Conservation (phyloP, 164 flowering plant species). For the Vitis amurensis region DNA sequence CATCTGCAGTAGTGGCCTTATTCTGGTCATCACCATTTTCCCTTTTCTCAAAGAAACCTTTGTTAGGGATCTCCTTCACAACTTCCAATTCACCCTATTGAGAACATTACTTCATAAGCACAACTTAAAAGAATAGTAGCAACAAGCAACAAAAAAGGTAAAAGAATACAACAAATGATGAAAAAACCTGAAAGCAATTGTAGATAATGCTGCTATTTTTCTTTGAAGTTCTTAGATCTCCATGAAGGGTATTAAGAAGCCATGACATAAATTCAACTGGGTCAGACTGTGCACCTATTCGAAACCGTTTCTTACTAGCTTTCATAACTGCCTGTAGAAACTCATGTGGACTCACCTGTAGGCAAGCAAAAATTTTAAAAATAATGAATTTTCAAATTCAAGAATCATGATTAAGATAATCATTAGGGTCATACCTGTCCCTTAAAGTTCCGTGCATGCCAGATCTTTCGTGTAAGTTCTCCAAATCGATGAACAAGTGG, state of each 20-base stretch:
- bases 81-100: constrained; percentile 90
- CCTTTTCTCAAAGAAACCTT: constrained; percentile 45
- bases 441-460: constrained; percentile 97
- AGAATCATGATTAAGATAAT: not conserved
- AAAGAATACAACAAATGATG: not conserved
- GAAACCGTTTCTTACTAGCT: constrained; percentile 85
- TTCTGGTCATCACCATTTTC: constrained; percentile 50
- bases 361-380: not conserved
- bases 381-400: not conserved
- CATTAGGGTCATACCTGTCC: constrained; percentile 69
- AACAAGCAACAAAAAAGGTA: not conserved
- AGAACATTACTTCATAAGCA: constrained; percentile 9
- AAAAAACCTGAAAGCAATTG: constrained; percentile 85
- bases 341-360: constrained; percentile 96
- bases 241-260: constrained; percentile 91
- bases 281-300: constrained; percentile 88
- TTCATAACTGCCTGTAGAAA: constrained; percentile 97
- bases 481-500: constrained; percentile 97
- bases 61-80: constrained; percentile 67
- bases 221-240: constrained; percentile 68
- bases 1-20: constrained; percentile 25
- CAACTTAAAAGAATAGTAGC: not conserved
- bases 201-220: constrained; percentile 69
- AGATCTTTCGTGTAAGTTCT: constrained; percentile 90
- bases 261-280: constrained; percentile 99